Base-by-base conservation (phyloP, 306 rosid genomes). In the Malus asiatica region DNA sequence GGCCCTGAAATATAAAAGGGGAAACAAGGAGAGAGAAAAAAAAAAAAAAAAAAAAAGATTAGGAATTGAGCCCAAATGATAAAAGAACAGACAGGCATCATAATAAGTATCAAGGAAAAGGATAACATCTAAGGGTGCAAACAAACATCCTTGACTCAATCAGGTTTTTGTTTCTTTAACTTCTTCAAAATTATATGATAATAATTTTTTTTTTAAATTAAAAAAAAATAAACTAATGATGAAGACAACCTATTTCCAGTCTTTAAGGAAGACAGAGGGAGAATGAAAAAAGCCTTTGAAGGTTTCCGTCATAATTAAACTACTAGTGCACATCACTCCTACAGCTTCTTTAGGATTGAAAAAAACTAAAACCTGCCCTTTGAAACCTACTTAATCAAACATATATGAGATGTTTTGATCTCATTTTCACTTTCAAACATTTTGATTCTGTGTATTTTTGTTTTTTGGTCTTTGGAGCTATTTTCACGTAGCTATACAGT, bases 1-100 rank as follows among this genome's bases (percentile, higher is more conserved):
- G 98, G 83, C 98, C 98, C 98, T 95, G 79, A 75, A 83, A 86
- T 55, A 68, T 38, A 61, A 81, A 77, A 81, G 63, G 55, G 68
- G 57, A 62, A 38, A 12, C 10, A 55, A 6, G 20, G 29, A 8
- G 11, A 1, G 20, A n/a, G 27, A 25, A 25, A 25, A 27, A 27
- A 27, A 27, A 78, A 30, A 64, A 29, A 5, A 35, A 6, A 1
- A 0, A 4, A 65, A 27, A 60, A 8, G 16, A 72, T 68, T 71
- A 75, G 57, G 75, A 65, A 51, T 30, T 53, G 27, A 30, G 48
- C 46, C 32, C 23, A 51, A 19, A 18, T 70, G 74, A 57, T 30
- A n/a, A 71, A n/a, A 59, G 16, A 40, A 61, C 70, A 5, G 5
- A 15, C 16, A 8, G n/a, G 32, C 3, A 63, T 3, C 27, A 71